Evolutionary conservation across 257 asterid genomes (phyloP), one percentile per base, ranked within the genome.

Genomic region (Schizonepeta tenuifolia): DNA sequence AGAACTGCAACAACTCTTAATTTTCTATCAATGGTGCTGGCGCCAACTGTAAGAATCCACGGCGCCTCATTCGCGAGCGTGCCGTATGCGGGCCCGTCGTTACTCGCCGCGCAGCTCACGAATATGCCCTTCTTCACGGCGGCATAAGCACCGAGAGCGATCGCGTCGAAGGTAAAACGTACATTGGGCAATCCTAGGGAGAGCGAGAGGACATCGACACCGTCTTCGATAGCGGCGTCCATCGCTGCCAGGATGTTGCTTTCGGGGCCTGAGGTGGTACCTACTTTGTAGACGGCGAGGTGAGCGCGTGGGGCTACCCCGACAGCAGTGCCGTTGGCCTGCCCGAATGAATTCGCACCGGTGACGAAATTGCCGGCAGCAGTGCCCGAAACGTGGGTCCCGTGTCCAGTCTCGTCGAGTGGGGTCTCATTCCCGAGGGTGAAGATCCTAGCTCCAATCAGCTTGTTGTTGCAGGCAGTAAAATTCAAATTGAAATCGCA

Each of bases 241-340:
- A 77, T 77, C 1, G 81, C 88, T 9, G 85, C 87, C 40, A 83
- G 46, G 2, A 81, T 63, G 17, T 60, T 81, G 35, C 81, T 71
- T 8, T 80, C 83, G 35, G 35, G 5, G 5, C 26, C 26, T 1
- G 26, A 28, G 0, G 2, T 9, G 0, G 17, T 24, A 35, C 86
- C 84, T 7, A 81, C 88, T 69, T 62, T 77, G 44, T 79, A 82
- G 4, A 75, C 41, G 0, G 88, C 85, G 36, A 86, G 4, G 38
- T 83, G 86, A 18, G 90, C 90, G 0, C 65, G 66, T 2, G 90
- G 88, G 0, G 84, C 85, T 1, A 81, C 54, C 1, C 90, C 90
- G 3, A 36, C 80, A 0, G 90, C 88, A 0, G 84, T 86, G 38
- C 92, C 88, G 3, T 75, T 78, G 0, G 85, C 92, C 7, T 70